Percentiles rank a stretch among this genome's conserved stretches.
phyloP scores from a whole-genome alignment of 768 basidiomycete species.

The Terana coerulea region DNA sequence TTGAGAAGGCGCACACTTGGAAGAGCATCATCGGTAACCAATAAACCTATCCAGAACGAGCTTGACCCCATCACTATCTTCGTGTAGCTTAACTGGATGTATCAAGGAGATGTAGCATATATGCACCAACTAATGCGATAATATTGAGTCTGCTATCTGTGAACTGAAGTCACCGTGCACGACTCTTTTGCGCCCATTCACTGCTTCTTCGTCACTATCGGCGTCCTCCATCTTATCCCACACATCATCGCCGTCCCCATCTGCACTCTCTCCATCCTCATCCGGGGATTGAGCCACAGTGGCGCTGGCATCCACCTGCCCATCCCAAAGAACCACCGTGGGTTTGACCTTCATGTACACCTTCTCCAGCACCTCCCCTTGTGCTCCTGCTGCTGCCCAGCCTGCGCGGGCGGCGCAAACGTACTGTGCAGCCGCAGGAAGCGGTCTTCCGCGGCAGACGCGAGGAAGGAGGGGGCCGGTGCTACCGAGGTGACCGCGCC shows the following conservation, averaged over 20 bases:
- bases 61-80: too few species aligned
- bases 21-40: slow-evolving; percentile 67
- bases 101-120: not conserved
- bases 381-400: slow-evolving; percentile 47
- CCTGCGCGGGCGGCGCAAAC: slow-evolving; percentile 44
- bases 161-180: too few species aligned
- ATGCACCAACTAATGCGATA: not conserved
- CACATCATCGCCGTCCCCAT: slow-evolving; percentile 52
- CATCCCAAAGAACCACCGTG: slow-evolving; percentile 64
- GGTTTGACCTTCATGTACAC: slow-evolving; percentile 59
- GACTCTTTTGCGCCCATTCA: slow-evolving; percentile 23
- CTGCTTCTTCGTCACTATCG: slow-evolving; percentile 34
- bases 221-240: slow-evolving; percentile 66
- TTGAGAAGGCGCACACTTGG: slow-evolving; percentile 88
- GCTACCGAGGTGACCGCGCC: slow-evolving; percentile 68
- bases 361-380: slow-evolving; percentile 65
- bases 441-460: slow-evolving; percentile 64
- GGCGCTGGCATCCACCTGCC: slow-evolving; percentile 14
- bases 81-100: too few species aligned
- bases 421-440: slow-evolving; percentile 68
- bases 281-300: slow-evolving; percentile 30
- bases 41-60: not conserved
- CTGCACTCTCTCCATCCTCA: slow-evolving; percentile 37
- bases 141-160: too few species aligned
- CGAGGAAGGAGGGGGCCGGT: slow-evolving; percentile 47